Evolutionary conservation across 2,329 filamentous ascomycete species (phyloP).

Genomic region (Penicillium sp.): DNA sequence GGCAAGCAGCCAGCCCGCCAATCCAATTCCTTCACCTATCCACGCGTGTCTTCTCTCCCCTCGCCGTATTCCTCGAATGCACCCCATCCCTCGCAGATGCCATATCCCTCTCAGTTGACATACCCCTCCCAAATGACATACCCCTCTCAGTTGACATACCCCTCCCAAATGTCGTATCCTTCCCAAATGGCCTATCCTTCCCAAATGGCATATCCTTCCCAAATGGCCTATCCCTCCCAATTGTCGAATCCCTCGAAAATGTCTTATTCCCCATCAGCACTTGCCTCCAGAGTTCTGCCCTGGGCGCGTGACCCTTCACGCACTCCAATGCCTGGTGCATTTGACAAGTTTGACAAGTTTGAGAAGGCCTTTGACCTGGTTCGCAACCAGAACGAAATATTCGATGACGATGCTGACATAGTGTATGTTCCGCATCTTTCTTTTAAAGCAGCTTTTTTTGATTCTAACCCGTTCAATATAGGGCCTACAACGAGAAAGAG

Average conservation of each 20-base stretch:
- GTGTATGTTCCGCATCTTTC: not conserved
- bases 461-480: conserved; percentile 16
- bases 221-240: not conserved
- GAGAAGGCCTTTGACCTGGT: conserved; percentile 6
- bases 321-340: not conserved
- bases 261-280: not conserved
- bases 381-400: conserved; percentile 5
- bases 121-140: not conserved
- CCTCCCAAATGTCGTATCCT: not conserved
- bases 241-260: not conserved
- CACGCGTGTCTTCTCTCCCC: not conserved
- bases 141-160: not conserved
- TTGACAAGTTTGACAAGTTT: not conserved
- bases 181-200: not conserved
- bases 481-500: conserved; percentile 39
- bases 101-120: not conserved
- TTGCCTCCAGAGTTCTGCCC: not conserved
- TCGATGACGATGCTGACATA: conserved; percentile 8
- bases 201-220: not conserved
- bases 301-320: not conserved
- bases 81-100: not conserved
- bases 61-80: not conserved
- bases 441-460: not conserved
- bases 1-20: conserved; percentile 1
- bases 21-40: not conserved